A percentile compares a stretch with the other conserved stretches of the same genome.
Evolutionary conservation across 805 yeast genomes (phyloP).

Genomic region (Isabelozyma pseudorhagii): DNA sequence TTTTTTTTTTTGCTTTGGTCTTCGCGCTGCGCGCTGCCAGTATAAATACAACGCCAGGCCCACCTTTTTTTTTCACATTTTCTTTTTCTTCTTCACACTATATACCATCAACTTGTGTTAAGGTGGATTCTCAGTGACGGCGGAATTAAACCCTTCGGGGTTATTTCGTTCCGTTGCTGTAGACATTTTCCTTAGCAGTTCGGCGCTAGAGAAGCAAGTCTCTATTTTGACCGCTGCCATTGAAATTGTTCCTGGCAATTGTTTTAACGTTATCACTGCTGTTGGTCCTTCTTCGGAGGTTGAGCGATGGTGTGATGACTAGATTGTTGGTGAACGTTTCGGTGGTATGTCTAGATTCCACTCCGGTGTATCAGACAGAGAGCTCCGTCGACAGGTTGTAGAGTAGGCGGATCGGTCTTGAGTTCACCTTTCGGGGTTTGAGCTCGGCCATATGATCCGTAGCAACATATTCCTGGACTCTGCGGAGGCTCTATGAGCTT

Average conservation of each 20-base stretch:
- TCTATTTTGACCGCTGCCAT: not conserved
- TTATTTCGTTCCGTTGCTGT: constrained; percentile 24
- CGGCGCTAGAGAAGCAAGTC: constrained; percentile 75
- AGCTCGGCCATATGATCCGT: constrained; percentile 69
- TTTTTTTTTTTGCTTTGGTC: not conserved
- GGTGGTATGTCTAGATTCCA: constrained; percentile 10
- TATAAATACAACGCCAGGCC: not conserved
- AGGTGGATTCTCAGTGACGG: constrained; percentile 40
- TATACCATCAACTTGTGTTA: constrained; percentile 51
- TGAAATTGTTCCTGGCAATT: constrained; percentile 1
- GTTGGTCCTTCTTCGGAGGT: constrained; percentile 47
- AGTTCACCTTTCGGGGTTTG: constrained; percentile 48
- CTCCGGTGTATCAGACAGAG: constrained; percentile 61
- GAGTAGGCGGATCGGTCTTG: constrained; percentile 64
- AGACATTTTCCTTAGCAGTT: constrained; percentile 47
- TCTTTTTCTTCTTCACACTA: constrained; percentile 13
- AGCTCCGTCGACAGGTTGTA: constrained; percentile 99
- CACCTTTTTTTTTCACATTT: not conserved
- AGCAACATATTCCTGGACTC: constrained; percentile 99
- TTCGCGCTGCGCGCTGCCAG: not conserved
- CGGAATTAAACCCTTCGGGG: constrained; percentile 27
- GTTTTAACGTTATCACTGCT: constrained; percentile 17
- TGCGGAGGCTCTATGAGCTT: constrained; percentile 88
- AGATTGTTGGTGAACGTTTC: constrained; percentile 14
- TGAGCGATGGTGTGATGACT: constrained; percentile 45